These are phyloP conservation scores for Orobanche coerulescens DNA, from an alignment of 257 asterid species.

Conservation along the genomic window DNA sequence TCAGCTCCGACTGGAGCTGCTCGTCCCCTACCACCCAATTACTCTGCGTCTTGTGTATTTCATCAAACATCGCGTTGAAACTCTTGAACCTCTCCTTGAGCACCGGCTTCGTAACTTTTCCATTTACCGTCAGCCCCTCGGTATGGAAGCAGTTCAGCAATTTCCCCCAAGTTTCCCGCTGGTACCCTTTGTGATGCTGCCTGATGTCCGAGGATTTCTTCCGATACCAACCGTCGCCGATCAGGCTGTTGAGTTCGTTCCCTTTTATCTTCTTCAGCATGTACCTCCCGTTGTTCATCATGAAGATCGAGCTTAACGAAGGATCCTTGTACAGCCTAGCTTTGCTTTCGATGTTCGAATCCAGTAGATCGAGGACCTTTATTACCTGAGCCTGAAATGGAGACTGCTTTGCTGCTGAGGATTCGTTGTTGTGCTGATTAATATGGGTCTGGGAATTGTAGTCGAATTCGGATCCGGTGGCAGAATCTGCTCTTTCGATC, in stretches of 20 bases:
- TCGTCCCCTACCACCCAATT: conserved; percentile 82
- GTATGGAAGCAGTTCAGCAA: conserved; percentile 42
- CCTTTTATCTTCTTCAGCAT: conserved; percentile 62
- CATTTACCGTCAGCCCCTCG: conserved; percentile 60
- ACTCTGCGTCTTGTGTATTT: conserved; percentile 69
- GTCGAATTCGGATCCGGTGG: conserved; percentile 30
- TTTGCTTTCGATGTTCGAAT: conserved; percentile 55
- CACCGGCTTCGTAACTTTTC: conserved; percentile 67
- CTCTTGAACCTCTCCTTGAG: conserved; percentile 82
- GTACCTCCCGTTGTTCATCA: conserved; percentile 96
- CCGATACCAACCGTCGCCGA: conserved; percentile 68
- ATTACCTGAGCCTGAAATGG: conserved; percentile 48
- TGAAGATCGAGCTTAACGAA: conserved; percentile 58
- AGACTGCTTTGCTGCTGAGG: conserved; percentile 16
- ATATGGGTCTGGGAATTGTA: too few relatives aligned
- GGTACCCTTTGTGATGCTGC: conserved; percentile 77
- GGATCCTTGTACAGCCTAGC: conserved; percentile 65
- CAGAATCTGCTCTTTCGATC: conserved; percentile 60
- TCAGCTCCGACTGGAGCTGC: conserved; percentile 86
- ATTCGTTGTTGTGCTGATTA: too few relatives aligned
- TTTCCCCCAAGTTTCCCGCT: conserved; percentile 88
- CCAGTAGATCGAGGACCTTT: conserved; percentile 59
- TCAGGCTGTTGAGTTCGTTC: conserved; percentile 47
- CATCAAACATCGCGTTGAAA: conserved; percentile 72
- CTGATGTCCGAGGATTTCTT: conserved; percentile 68